Evolutionary conservation across 352 stramenopile genomes (phyloP).

Genomic region (Elongisporangium undulatum): DNA sequence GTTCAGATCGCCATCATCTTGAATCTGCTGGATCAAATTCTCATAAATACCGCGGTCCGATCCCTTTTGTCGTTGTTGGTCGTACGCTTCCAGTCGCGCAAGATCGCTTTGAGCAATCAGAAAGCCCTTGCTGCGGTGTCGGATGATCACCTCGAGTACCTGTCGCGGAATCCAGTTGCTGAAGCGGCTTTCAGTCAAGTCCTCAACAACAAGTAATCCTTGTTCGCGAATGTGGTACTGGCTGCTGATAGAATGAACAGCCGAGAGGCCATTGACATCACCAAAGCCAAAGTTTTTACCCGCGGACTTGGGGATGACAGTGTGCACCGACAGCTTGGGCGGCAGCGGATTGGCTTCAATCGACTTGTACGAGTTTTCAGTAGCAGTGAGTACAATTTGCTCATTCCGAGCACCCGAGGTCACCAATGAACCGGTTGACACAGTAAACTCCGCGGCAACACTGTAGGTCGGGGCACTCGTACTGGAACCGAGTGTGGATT

Average conservation of each 20-base stretch:
- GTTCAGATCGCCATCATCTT: constrained; percentile 79
- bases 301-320: constrained; percentile 66
- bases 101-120: constrained; percentile 73
- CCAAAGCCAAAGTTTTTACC: constrained; percentile 62
- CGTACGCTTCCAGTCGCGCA: constrained; percentile 69
- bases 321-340: constrained; percentile 75
- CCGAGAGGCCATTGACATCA: constrained; percentile 44
- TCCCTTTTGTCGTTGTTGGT: constrained; percentile 71
- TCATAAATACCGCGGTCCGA: constrained; percentile 82
- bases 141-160: constrained; percentile 78
- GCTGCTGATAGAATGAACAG: constrained; percentile 67
- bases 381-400: constrained; percentile 50
- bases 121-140: constrained; percentile 69
- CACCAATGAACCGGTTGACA: constrained; percentile 61
- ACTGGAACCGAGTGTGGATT: constrained; percentile 28
- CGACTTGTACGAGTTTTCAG: constrained; percentile 75
- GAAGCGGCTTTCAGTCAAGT: constrained; percentile 79
- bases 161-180: constrained; percentile 82
- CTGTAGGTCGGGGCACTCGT: constrained; percentile 26
- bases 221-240: constrained; percentile 87
- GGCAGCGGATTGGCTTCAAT: constrained; percentile 44
- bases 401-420: constrained; percentile 60
- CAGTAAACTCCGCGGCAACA: constrained; percentile 75
- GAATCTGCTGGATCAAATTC: constrained; percentile 87
- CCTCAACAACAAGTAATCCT: constrained; percentile 74